phyloP scores from a whole-genome alignment of 1,284 basidiomycete genomes.

The Apiotrichum laibachii region DNA sequence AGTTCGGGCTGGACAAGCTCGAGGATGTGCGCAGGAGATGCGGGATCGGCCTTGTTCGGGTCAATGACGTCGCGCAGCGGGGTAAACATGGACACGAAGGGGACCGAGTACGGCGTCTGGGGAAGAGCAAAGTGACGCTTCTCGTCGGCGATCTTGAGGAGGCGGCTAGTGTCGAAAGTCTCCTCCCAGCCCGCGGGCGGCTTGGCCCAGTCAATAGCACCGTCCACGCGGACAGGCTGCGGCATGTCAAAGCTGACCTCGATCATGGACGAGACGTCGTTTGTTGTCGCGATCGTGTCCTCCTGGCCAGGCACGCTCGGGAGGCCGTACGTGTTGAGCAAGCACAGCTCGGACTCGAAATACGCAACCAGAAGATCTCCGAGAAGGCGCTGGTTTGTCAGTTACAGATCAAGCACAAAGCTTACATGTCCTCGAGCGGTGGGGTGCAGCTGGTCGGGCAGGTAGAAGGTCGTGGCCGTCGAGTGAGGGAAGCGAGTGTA shows the following conservation, averaged over 20 bases:
- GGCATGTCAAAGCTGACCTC: constrained; percentile 24
- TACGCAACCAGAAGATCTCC: constrained; percentile 49
- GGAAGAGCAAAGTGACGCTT: constrained; percentile 38
- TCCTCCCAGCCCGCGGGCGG: constrained; percentile 43
- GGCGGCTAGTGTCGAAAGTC: constrained; percentile 33
- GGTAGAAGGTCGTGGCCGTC: constrained; percentile 41
- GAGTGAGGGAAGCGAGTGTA: constrained; percentile 45
- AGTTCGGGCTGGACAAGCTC: constrained; percentile 41
- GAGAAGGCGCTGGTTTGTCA: constrained; percentile 36
- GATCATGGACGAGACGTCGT: constrained; percentile 32
- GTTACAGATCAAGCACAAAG: neutral
- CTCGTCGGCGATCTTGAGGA: constrained; percentile 31
- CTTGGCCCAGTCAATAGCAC: constrained; percentile 8
- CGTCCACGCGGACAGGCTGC: neutral
- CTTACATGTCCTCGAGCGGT: constrained; percentile 49
- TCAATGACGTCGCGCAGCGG: constrained; percentile 44
- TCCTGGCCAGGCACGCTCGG: constrained; percentile 26
- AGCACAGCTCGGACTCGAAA: constrained; percentile 50
- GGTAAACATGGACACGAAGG: constrained; percentile 39
- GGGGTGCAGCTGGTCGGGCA: constrained; percentile 45
- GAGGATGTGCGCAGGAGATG: constrained; percentile 28
- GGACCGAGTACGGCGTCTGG: constrained; percentile 39
- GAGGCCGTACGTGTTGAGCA: constrained; percentile 39
- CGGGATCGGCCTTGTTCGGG: constrained; percentile 33
- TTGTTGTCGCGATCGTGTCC: constrained; percentile 36